Evolutionary conservation across 352 stramenopile genomes (phyloP), one percentile per base, ranked within the genome.

Genomic region (Phytophthora pseudosyringae): DNA sequence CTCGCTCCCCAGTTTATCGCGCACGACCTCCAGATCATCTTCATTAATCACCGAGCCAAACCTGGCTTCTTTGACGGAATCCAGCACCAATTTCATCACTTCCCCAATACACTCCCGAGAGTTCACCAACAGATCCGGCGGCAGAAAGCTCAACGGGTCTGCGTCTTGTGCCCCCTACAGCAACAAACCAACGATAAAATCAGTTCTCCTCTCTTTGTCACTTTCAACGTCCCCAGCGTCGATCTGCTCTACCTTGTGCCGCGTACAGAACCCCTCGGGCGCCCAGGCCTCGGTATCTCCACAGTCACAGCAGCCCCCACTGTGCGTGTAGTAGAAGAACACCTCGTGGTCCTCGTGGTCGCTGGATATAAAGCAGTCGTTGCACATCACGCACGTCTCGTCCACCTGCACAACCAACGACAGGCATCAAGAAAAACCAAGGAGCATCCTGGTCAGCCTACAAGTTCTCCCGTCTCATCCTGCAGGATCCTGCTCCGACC

Each of bases 271-370:
- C 10, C 97, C 97, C 12, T 91, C 82, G 0, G 85, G 79, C 16
- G 97, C 91, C 97, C 97, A 99, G 0, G 97, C 97, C 72, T 98
- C 97, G 3, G 91, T 89, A 83, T 99, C 97, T 55, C 97, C 97
- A 68, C 97, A 99, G 77, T 99, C 97, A 68, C 97, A 99, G 80
- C 97, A 99, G 29, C 97, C 97, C 13, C 97, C 96, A 67, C 98
- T 97, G 44, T 92, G 85, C 46, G 93, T 95, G 60, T 98, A 96
- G 73, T 98, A 98, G 55, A 98, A 98, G 57, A 97, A 98, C 9
- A 98, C 93, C 45, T 98, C 90, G 62, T 98, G 93, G 65, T 90
- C 92, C 41, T 98, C 84, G 67, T 99, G 97, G 57, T 98, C 80
- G 67, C 84, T 93, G 26, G 84, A 73, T 77, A 98, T 93, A 69